Base-by-base conservation (phyloP, 225 moss, liverwort and hornwort species). In the Straminergon stramineum region DNA sequence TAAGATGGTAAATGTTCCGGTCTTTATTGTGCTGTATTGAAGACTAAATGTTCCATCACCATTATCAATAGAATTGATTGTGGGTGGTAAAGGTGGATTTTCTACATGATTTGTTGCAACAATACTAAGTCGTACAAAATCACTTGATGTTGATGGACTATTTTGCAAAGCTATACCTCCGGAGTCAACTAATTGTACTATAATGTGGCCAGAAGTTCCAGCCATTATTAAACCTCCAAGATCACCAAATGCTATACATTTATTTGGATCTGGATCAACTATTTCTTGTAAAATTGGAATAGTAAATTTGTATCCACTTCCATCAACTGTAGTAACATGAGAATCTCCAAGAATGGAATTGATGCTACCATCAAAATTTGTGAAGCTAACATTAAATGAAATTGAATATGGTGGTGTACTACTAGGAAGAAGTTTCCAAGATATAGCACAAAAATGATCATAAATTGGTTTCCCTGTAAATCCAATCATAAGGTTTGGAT, bases 211-310 rank as follows among this genome's bases (percentile, higher is more conserved):
- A 12, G 83, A 78, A 53, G 85, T 87, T 80, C 95, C 93, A 74
- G 93, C 94, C 84, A 90, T 91, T 76, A 95, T 91, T 13, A 92
- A 83, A 75, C 95, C 95, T 13, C 94, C 94, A 76, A 95, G 90
- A 81, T 94, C 93, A 86, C 95, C 95, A 87, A 90, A 91, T 34
- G 93, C 90, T 48, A 95, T 87, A 78, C 93, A 93, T 82, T 92
- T 92, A 11, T 88, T 28, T 10, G 91, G 91, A 43, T 87, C 84
- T 5, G 91, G 56, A 55, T 95, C 93, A 58, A 79, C 73, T 19
- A 79, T 78, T 30, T 68, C 78, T 73, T 60, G 62, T 61, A 86
- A 86, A 67, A 95, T 87, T 45, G 94, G 88, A 56, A 95, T 79
- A 4, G 81, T 93, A 39, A 91, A 91, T 65, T 89, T 90, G 52